Percentiles rank a stretch among this genome's conserved stretches.
These are phyloP conservation scores for Sicyos baderoa DNA, from an alignment of 306 rosid species.

Conservation along the genomic window DNA sequence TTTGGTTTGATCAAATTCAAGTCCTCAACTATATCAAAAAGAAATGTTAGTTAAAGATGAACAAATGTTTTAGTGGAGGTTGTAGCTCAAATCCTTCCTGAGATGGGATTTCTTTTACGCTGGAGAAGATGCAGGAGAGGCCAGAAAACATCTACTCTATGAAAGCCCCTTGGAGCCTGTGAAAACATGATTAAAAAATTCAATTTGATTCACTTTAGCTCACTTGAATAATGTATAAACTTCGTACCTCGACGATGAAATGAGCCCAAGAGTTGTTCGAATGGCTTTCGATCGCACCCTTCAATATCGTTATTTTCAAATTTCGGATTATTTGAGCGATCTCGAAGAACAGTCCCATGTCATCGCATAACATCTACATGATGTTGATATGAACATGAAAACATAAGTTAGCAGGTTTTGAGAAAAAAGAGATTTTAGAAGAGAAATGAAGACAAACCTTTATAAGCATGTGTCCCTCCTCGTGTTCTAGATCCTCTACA, in stretches of 20 bases:
- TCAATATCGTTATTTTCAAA: constrained; percentile 55
- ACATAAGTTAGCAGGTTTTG: not conserved
- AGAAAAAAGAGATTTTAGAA: not conserved
- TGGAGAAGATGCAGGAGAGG: constrained; percentile 81
- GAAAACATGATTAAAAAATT: not conserved
- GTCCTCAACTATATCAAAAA: not conserved
- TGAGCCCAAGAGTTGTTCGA: constrained; percentile 51
- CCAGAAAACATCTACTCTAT: constrained; percentile 76
- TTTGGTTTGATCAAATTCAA: not conserved
- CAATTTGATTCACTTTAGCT: not conserved
- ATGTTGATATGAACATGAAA: not conserved
- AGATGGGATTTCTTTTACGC: constrained; percentile 34
- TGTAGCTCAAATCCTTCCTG: constrained; percentile 35
- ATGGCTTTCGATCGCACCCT: constrained; percentile 53
- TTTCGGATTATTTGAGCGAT: constrained; percentile 58
- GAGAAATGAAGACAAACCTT: constrained; percentile 39
- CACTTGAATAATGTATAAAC: not conserved
- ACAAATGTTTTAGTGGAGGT: not conserved
- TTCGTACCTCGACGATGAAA: constrained; percentile 68
- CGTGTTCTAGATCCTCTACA: constrained; percentile 68
- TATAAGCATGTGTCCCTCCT: constrained; percentile 73
- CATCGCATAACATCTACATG: constrained; percentile 48
- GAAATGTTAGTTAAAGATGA: not conserved
- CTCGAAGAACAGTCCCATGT: constrained; percentile 68
- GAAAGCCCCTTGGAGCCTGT: constrained; percentile 75